Conservation (phyloP, 345 rosid species). For the Excoecaria agallocha region DNA sequence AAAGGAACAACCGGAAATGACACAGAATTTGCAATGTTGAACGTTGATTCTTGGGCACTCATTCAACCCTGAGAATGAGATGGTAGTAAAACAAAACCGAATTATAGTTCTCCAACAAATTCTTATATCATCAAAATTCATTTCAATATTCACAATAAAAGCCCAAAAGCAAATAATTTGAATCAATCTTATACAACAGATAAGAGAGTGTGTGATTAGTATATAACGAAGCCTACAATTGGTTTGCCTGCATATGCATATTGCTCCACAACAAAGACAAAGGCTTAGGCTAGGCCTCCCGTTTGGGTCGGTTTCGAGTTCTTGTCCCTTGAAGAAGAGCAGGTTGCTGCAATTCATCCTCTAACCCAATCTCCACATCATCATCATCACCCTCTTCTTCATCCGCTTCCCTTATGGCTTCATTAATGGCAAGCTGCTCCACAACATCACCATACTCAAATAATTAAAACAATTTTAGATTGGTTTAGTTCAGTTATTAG, state of each 20-base stretch:
- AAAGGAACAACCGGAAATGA: no score
- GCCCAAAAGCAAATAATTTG: no score
- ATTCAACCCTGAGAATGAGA: no score
- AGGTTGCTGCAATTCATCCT: slow-evolving; percentile 47
- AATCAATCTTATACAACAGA: no score
- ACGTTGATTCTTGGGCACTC: no score
- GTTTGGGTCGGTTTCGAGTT: slow-evolving; percentile 69
- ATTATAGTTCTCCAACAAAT: no score
- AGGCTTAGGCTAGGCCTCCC: slow-evolving; percentile 36
- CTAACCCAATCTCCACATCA: slow-evolving; percentile 21
- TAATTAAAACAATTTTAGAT: background rate
- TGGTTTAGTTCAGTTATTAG: background rate
- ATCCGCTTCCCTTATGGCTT: slow-evolving; percentile 56
- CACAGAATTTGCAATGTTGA: no score
- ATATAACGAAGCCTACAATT: background rate
- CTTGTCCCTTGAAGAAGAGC: slow-evolving; percentile 39
- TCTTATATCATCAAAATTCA: no score
- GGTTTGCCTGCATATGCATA: background rate
- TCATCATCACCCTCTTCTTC: slow-evolving; percentile 34
- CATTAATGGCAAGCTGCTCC: slow-evolving; percentile 56
- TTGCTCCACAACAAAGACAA: background rate
- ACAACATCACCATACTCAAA: background rate
- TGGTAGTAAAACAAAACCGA: no score
- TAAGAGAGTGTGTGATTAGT: background rate
- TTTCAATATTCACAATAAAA: no score